These are phyloP conservation scores for Trichoderma cornu-damae DNA, from an alignment of 2,329 filamentous ascomycete genomes.

Conservation along the genomic window DNA sequence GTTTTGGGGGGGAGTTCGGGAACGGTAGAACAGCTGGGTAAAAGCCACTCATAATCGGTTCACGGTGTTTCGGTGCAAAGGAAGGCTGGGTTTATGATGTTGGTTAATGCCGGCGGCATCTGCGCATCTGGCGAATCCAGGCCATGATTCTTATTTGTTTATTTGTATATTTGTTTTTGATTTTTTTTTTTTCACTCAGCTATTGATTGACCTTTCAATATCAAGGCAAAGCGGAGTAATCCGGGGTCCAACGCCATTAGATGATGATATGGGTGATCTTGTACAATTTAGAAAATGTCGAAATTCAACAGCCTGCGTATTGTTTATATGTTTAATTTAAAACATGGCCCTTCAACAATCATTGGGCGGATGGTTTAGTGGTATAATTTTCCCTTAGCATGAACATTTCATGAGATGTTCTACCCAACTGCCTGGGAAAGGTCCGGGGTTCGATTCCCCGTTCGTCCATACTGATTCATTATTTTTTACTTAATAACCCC, in stretches of 20 bases:
- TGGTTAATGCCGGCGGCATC: no score
- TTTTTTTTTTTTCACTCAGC: no score
- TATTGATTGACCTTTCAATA: no score
- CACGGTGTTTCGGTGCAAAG: background rate
- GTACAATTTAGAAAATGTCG: no score
- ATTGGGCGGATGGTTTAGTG: slow-evolving; percentile 25
- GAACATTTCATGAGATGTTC: slow-evolving; percentile 2
- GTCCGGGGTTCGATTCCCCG: slow-evolving; percentile 22
- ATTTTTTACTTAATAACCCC: slow-evolving; percentile 10
- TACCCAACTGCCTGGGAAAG: slow-evolving; percentile 18
- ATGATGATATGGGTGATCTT: no score
- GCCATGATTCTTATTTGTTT: no score
- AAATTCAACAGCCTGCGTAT: no score
- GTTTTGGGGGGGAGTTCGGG: background rate
- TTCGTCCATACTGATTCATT: slow-evolving; percentile 17
- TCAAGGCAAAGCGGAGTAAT: no score
- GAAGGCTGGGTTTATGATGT: background rate
- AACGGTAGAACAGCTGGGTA: background rate
- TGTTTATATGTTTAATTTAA: no score
- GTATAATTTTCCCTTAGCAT: slow-evolving; percentile 25
- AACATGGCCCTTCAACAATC: background rate
- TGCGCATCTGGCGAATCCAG: no score
- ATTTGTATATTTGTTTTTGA: no score
- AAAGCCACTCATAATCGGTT: background rate
- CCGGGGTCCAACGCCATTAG: no score